Percentiles rank a stretch among this genome's conserved stretches.
phyloP scores from a whole-genome alignment of 495 filamentous ascomycete species.

The Rhypophila decipiens region DNA sequence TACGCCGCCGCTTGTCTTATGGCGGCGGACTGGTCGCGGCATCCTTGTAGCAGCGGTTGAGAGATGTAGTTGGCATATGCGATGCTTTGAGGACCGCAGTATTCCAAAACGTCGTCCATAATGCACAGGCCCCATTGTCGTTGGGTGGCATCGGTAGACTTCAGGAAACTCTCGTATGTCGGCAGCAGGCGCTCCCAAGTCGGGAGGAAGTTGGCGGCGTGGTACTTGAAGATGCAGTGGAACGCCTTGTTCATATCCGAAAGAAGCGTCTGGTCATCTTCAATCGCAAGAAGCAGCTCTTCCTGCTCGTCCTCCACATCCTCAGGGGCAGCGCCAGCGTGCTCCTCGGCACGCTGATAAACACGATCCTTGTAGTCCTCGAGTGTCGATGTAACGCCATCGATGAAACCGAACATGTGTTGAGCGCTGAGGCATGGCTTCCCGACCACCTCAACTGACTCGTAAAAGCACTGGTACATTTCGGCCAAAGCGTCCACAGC shows the following conservation, averaged over 20 bases:
- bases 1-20: conserved; percentile 97
- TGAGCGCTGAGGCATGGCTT: conserved; percentile 67
- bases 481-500: conserved; percentile 94
- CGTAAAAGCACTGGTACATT: conserved; percentile 99
- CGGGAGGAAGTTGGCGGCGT: conserved; percentile 74
- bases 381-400: conserved; percentile 72
- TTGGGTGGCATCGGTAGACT: conserved; percentile 79
- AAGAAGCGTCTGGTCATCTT: conserved; percentile 93
- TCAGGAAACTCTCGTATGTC: conserved; percentile 82
- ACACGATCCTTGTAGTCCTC: conserved; percentile 89
- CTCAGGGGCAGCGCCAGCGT: conserved; percentile 59
- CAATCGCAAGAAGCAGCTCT: conserved; percentile 80
- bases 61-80: conserved; percentile 78
- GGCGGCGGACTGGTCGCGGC: conserved; percentile 76
- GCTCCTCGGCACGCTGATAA: conserved; percentile 63
- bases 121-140: conserved; percentile 98
- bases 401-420: conserved; percentile 82
- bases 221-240: conserved; percentile 98
- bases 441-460: conserved; percentile 91
- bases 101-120: conserved; percentile 96
- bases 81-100: conserved; percentile 80
- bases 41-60: conserved; percentile 73
- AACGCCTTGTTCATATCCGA: conserved; percentile 99
- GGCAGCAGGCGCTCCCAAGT: conserved; percentile 76
- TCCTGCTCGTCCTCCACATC: conserved; percentile 71